phyloP scores from a whole-genome alignment of 2,329 filamentous ascomycete genomes.

The Colletotrichum magnum region DNA sequence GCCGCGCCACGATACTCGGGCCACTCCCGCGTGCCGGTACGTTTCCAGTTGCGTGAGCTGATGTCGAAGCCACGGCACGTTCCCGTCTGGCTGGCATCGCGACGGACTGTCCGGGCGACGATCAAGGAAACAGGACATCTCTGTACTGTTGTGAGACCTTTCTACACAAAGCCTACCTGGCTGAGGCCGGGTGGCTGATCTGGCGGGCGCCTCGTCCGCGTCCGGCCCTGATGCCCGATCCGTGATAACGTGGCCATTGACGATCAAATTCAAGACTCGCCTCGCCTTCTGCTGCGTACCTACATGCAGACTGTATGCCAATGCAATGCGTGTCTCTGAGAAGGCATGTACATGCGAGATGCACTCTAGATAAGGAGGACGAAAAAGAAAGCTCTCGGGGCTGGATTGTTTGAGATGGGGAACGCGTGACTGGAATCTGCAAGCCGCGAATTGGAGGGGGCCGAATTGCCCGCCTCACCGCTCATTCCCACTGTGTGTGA shows the following conservation, averaged over 20 bases:
- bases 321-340: constrained; percentile 28
- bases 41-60: no score
- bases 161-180: background rate
- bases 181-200: constrained; percentile 14
- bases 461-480: constrained; percentile 27
- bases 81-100: constrained; percentile 4
- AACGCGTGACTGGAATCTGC: constrained; percentile 25
- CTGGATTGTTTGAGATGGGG: constrained; percentile 10
- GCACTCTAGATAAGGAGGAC: background rate
- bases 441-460: constrained; percentile 11
- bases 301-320: constrained; percentile 18
- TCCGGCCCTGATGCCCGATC: constrained; percentile 1
- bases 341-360: constrained; percentile 34
- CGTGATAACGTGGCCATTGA: background rate
- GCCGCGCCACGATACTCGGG: constrained; percentile 23
- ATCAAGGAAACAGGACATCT: background rate
- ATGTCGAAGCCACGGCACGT: background rate
- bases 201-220: constrained; percentile 24
- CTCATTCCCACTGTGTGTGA: constrained; percentile 23
- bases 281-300: background rate
- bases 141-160: background rate
- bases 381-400: constrained; percentile 6
- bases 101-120: constrained; percentile 1
- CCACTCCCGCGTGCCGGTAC: background rate
- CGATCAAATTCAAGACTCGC: background rate